Evolutionary conservation across 768 basidiomycete species (phyloP).

Genomic region (Boletus tylopilopsis): DNA sequence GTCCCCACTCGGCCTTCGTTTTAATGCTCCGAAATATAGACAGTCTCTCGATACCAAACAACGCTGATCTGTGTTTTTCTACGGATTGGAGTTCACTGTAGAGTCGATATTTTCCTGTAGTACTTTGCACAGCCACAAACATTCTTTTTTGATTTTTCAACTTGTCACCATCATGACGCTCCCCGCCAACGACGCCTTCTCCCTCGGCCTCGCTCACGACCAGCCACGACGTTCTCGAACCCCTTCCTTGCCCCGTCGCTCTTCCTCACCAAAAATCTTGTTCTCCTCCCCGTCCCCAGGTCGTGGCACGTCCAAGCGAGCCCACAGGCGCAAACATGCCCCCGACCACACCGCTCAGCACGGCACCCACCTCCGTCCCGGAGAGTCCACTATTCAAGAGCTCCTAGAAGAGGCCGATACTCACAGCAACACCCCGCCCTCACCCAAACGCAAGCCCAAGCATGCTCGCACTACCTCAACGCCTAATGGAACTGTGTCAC

Average conservation of each 20-base stretch:
- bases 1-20: conserved; percentile 66
- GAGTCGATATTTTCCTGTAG: conserved; percentile 25
- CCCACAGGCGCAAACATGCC: conserved; percentile 19
- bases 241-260: neutral
- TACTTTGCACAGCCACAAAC: conserved; percentile 18
- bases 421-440: neutral
- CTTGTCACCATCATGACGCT: conserved; percentile 21
- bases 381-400: too few relatives aligned
- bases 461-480: conserved; percentile 9
- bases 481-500: conserved; percentile 3
- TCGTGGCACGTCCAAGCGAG: conserved; percentile 35
- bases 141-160: neutral
- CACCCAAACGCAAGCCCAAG: conserved; percentile 20
- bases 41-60: conserved; percentile 58
- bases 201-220: conserved; percentile 35
- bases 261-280: conserved; percentile 35
- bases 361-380: neutral
- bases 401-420: neutral
- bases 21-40: conserved; percentile 80
- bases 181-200: conserved; percentile 36
- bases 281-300: conserved; percentile 35
- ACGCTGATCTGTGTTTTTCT: conserved; percentile 30
- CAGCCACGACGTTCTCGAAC: conserved; percentile 33
- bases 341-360: neutral
- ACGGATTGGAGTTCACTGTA: conserved; percentile 31